Base-by-base conservation (phyloP, 805 yeast species). In the Sugiyamaella lignohabitans region DNA sequence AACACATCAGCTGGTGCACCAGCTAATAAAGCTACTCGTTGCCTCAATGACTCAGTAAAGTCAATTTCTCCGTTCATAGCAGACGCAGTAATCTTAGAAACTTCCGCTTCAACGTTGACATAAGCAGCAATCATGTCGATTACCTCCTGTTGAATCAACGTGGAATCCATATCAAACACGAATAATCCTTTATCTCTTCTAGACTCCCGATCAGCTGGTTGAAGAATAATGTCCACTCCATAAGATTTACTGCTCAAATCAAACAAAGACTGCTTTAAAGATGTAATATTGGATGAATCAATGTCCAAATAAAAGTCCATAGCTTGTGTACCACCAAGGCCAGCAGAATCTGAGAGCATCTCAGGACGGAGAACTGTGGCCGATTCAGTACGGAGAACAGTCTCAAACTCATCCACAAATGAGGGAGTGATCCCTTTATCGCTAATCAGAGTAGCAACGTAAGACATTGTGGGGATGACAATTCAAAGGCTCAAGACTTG, bases 61-160 rank as follows among this genome's bases (percentile, higher is more conserved):
- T 93, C 98, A 17, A 93, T 70, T 61, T 91, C 96, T 22, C 97
- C 97, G 58, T 91, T 89, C 99, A 93, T 93, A 18, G 98, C 98
- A 21, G 87, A 74, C 35, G 84, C 87, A 2, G 99, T 93, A 57
- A 93, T 89, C 24, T 74, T 84, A 3, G 91, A 84, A 4, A 93
- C 98, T 62, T 87, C 72, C 4, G 74, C 79, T 60, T 93, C 96
- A 29, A 93, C 95, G 54, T 77, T 74, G n/a, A 96, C 98, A 58
- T 86, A 83, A 0, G 87, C 87, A 2, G 98, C 98, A 54, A 93
- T 91, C 60, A 93, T 66, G 61, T 93, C 99, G 56, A 93, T 93
- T 35, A 93, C 97, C 67, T 93, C 99, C 66, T 93, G 98, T 63
- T 84, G 82, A 54, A 93, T 93, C 60, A 93, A 70, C 0, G 99